These are phyloP conservation scores for Boletus albobrunnescens DNA, from an alignment of 1,284 basidiomycete species.

Conservation along the genomic window DNA sequence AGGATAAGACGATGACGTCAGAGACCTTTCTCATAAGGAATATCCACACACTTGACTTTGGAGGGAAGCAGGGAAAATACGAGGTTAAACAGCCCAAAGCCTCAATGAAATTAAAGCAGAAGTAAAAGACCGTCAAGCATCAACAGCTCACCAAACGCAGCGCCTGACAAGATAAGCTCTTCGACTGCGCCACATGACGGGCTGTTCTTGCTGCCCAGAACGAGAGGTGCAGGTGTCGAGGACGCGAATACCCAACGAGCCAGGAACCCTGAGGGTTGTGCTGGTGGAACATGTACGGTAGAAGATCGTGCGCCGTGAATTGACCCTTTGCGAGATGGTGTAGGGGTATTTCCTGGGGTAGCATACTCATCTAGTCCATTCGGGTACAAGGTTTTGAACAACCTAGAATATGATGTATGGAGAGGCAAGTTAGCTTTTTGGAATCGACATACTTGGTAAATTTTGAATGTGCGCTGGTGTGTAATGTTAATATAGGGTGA, in stretches of 20 bases:
- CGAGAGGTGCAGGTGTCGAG: slow-evolving; percentile 19
- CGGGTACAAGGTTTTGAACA: slow-evolving; percentile 73
- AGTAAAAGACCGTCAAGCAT: not conserved
- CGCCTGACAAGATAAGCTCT: slow-evolving; percentile 66
- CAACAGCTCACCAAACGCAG: slow-evolving; percentile 60
- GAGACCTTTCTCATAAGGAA: not conserved
- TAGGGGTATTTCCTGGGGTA: slow-evolving; percentile 46
- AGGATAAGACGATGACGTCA: slow-evolving; percentile 3
- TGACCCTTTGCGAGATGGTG: slow-evolving; percentile 41
- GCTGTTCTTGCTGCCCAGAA: slow-evolving; percentile 13
- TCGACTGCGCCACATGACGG: slow-evolving; percentile 56
- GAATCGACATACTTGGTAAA: slow-evolving; percentile 54
- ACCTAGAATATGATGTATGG: slow-evolving; percentile 34
- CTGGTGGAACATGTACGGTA: slow-evolving; percentile 23
- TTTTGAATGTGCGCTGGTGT: slow-evolving; percentile 61
- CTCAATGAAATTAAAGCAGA: slow-evolving; percentile 26
- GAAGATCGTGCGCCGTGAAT: slow-evolving; percentile 21
- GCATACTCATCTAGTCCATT: slow-evolving; percentile 53
- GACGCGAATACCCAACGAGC: slow-evolving; percentile 31
- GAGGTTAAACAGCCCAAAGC: slow-evolving; percentile 72
- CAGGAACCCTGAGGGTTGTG: slow-evolving; percentile 36
- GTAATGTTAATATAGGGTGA: slow-evolving; percentile 9
- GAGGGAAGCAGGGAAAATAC: slow-evolving; percentile 72
- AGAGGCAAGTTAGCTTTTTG: not conserved
- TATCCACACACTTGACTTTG: slow-evolving; percentile 53